phyloP scores from a whole-genome alignment of 164 flowering plant genomes.

The Tetrastigma voinierianum region DNA sequence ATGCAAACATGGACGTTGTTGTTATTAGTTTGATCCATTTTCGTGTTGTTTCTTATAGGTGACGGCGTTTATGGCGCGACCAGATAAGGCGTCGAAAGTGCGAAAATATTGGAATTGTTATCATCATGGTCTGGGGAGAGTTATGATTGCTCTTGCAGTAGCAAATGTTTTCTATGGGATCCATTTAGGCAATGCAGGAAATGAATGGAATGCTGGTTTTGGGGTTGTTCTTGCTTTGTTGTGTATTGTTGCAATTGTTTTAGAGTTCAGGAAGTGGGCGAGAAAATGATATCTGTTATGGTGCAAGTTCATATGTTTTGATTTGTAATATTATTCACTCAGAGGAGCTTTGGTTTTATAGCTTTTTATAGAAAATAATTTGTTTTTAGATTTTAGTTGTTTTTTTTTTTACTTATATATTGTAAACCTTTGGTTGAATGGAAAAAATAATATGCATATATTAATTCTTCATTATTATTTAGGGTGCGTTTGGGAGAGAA shows the following conservation, averaged over 20 bases:
- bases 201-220: constrained; percentile 52
- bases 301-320: no score
- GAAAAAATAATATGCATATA: no score
- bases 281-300: constrained; percentile 7
- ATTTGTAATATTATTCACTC: no score
- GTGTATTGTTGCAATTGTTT: constrained; percentile 22
- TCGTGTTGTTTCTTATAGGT: constrained; percentile 24
- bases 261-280: constrained; percentile 41
- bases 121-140: constrained; percentile 53
- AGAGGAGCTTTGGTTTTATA: no score
- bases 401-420: no score
- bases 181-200: constrained; percentile 44
- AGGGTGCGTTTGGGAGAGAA: no score
- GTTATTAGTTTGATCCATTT: neutral
- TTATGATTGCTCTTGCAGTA: constrained; percentile 36
- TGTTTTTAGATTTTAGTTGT: no score
- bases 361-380: no score
- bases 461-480: no score
- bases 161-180: constrained; percentile 70
- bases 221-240: constrained; percentile 40
- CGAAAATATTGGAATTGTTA: constrained; percentile 81
- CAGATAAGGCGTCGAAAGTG: constrained; percentile 46
- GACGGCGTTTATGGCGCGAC: constrained; percentile 52
- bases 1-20: no score
- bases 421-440: no score